phyloP scores from a whole-genome alignment of 164 flowering plant species.

The Vitis riparia region DNA sequence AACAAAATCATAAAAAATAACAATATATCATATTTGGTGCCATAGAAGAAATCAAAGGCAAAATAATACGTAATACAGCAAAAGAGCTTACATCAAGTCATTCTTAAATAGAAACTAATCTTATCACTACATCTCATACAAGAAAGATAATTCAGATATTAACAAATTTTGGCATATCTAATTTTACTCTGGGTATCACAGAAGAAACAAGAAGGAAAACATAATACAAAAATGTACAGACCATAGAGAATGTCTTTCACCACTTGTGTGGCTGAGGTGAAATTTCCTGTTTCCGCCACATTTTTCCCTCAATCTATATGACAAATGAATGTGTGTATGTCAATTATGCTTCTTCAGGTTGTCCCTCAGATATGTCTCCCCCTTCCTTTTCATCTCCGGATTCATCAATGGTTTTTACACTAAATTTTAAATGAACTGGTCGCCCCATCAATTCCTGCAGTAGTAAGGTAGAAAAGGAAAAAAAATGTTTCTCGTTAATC shows the following conservation, averaged over 20 bases:
- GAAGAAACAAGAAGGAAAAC: neutral
- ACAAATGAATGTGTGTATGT: neutral
- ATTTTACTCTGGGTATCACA: neutral
- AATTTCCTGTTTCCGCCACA: neutral
- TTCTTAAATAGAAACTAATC: too few relatives aligned
- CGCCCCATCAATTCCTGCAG: constrained; percentile 81
- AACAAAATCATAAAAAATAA: too few relatives aligned
- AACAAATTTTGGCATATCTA: too few relatives aligned
- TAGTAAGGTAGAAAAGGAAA: neutral
- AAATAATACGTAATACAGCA: too few relatives aligned
- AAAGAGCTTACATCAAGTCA: too few relatives aligned
- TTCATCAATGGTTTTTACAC: constrained; percentile 39
- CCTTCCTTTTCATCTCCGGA: constrained; percentile 33
- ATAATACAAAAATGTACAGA: constrained; percentile 3
- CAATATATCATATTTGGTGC: too few relatives aligned
- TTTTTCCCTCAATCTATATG: neutral
- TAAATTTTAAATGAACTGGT: constrained; percentile 59
- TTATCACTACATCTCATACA: too few relatives aligned
- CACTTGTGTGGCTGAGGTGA: neutral
- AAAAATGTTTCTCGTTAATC: neutral
- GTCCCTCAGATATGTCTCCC: constrained; percentile 16
- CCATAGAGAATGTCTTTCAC: neutral
- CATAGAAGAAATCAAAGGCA: too few relatives aligned
- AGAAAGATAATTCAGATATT: too few relatives aligned
- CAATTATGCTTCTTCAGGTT: constrained; percentile 22